A percentile compares a stretch with the other conserved stretches of the same genome.
phyloP scores from a whole-genome alignment of 1,139 yeast genomes.

The Pichia sp. region DNA sequence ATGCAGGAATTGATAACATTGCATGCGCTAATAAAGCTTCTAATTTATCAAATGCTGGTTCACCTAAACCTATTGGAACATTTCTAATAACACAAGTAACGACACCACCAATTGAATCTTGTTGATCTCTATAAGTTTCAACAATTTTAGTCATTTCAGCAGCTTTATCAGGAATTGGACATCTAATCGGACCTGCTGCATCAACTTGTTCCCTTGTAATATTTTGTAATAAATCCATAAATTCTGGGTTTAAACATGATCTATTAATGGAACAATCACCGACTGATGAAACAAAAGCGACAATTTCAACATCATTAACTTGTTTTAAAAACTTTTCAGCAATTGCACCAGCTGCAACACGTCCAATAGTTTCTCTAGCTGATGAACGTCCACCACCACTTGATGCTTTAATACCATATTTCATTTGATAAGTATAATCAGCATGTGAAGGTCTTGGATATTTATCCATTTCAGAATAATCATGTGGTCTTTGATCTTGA shows the following conservation, averaged over 20 bases:
- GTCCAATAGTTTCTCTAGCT: slow-evolving; percentile 96
- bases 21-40: slow-evolving; percentile 96
- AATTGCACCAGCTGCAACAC: slow-evolving; percentile 99
- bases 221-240: slow-evolving; percentile 59
- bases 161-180: slow-evolving; percentile 73
- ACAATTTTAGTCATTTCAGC: slow-evolving; percentile 81
- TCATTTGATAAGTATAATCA: slow-evolving; percentile 84
- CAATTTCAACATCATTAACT: slow-evolving; percentile 83
- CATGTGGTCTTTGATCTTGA: slow-evolving; percentile 96
- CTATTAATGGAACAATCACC: slow-evolving; percentile 76
- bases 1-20: slow-evolving; percentile 94
- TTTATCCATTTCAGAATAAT: slow-evolving; percentile 88
- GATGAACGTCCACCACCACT: slow-evolving; percentile 97
- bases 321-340: slow-evolving; percentile 84
- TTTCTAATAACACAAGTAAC: slow-evolving; percentile 96
- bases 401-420: slow-evolving; percentile 88
- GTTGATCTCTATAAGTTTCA: slow-evolving; percentile 76
- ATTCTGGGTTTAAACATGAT: slow-evolving; percentile 57
- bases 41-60: slow-evolving; percentile 93
- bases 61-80: slow-evolving; percentile 91
- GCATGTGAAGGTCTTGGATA: slow-evolving; percentile 99
- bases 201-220: slow-evolving; percentile 89
- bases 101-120: slow-evolving; percentile 95
- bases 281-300: slow-evolving; percentile 90
- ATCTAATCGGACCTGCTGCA: slow-evolving; percentile 82